Evolutionary conservation across 176 grass and related monocot species (phyloP).

Genomic region (Coix lacrymajobi): DNA sequence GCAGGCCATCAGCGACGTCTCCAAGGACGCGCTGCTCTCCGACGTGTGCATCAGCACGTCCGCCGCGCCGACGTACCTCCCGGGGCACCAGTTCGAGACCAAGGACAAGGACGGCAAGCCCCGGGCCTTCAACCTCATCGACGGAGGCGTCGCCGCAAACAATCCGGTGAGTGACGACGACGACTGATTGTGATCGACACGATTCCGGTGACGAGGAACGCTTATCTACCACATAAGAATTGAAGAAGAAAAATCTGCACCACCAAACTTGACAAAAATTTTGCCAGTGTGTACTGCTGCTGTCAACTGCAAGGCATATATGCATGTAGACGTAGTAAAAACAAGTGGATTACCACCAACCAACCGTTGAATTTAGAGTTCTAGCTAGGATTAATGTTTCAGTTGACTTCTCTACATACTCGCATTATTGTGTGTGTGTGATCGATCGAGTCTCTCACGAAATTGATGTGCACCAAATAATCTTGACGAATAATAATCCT

Average conservation of each 20-base stretch:
- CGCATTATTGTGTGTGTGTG: too few species aligned
- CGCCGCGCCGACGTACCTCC: constrained; percentile 42
- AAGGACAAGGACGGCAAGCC: constrained; percentile 27
- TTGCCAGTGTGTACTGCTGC: too few species aligned
- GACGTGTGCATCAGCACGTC: constrained; percentile 66
- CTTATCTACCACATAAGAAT: too few species aligned
- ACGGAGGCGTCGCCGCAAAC: constrained; percentile 68
- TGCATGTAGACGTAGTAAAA: too few species aligned
- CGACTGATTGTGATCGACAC: too few species aligned
- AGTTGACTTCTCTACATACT: background rate
- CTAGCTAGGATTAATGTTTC: background rate
- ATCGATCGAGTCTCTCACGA: too few species aligned
- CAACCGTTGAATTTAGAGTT: too few species aligned
- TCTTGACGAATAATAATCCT: background rate
- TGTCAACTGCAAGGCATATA: too few species aligned
- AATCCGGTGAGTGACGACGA: constrained; percentile 37
- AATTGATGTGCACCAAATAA: background rate
- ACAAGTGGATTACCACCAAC: too few species aligned
- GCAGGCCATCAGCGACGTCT: constrained; percentile 18
- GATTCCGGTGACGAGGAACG: too few species aligned
- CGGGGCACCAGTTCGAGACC: constrained; percentile 46
- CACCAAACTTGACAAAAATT: too few species aligned
- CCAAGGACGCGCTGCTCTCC: constrained; percentile 40
- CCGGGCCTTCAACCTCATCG: constrained; percentile 57
- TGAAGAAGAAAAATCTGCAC: too few species aligned